Evolutionary conservation across 345 rosid genomes (phyloP).

Genomic region (Salix caprea): DNA sequence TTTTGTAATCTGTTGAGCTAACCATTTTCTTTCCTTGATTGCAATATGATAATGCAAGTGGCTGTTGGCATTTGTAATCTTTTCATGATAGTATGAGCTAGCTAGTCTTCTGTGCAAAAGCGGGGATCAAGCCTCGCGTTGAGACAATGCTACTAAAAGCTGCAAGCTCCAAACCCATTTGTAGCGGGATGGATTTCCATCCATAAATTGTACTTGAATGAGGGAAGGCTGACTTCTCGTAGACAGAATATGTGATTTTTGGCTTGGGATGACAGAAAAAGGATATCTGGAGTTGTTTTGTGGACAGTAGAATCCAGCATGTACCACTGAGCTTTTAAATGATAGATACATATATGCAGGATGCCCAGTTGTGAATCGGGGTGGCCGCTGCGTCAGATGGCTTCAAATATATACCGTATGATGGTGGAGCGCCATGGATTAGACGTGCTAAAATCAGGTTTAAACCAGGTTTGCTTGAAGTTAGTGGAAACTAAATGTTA

Average conservation of each 20-base stretch:
- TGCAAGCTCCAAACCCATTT: background rate
- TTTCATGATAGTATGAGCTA: background rate
- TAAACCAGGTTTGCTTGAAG: background rate
- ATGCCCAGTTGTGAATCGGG: background rate
- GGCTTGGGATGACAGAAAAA: background rate
- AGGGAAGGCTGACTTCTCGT: background rate
- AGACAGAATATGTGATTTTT: background rate
- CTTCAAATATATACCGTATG: background rate
- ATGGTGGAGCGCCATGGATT: background rate
- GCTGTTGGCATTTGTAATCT: background rate
- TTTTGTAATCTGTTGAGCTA: background rate
- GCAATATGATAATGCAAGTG: background rate
- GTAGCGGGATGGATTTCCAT: background rate
- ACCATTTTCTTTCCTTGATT: background rate
- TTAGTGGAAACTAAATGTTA: slow-evolving; percentile 21
- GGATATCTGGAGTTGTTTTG: background rate
- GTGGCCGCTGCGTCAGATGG: background rate
- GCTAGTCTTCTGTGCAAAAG: background rate
- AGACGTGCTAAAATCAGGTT: background rate
- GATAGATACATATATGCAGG: too few relatives aligned
- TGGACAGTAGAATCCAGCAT: background rate
- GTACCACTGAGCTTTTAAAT: background rate
- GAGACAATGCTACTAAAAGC: background rate
- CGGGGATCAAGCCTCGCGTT: background rate
- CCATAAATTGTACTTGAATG: background rate